Conservation (phyloP, 2,329 filamentous ascomycete species). For the Blastomyces gilchristii region DNA sequence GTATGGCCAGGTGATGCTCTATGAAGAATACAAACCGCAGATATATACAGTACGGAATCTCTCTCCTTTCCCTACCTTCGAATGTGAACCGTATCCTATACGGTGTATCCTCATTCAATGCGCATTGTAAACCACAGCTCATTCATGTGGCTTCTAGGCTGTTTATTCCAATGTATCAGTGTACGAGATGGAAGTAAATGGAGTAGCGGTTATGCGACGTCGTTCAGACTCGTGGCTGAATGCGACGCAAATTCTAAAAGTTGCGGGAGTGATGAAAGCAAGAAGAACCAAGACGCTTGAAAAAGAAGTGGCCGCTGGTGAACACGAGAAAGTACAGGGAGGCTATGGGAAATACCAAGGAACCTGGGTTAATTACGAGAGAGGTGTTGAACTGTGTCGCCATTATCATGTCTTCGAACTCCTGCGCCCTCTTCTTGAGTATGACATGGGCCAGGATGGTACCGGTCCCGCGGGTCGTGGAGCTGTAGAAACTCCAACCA, state of each 20-base stretch:
- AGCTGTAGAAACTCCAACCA: slow-evolving; percentile 85
- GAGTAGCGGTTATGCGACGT: slow-evolving; percentile 87
- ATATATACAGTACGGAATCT: slow-evolving; percentile 36
- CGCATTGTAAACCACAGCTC: neutral
- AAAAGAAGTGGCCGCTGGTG: slow-evolving; percentile 91
- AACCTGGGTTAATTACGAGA: slow-evolving; percentile 93
- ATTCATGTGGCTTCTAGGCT: slow-evolving; percentile 7
- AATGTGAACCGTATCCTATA: neutral
- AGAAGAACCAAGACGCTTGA: slow-evolving; percentile 96
- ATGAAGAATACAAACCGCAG: slow-evolving; percentile 35
- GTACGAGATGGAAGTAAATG: slow-evolving; percentile 97
- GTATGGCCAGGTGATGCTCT: slow-evolving; percentile 28
- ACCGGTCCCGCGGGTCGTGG: slow-evolving; percentile 61
- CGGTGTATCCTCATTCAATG: neutral
- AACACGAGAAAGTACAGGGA: slow-evolving; percentile 97
- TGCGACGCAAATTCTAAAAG: slow-evolving; percentile 95
- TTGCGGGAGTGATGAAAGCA: slow-evolving; percentile 93
- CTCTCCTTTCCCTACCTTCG: too few relatives aligned
- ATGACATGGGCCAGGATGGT: slow-evolving; percentile 40
- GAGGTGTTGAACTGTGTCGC: slow-evolving; percentile 83
- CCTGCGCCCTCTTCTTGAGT: slow-evolving; percentile 40
- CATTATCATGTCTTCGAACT: slow-evolving; percentile 49
- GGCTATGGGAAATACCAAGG: slow-evolving; percentile 99
- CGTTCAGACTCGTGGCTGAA: slow-evolving; percentile 94
- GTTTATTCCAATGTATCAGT: slow-evolving; percentile 61